These are phyloP conservation scores for Dothideomycetidae sp. DNA, from an alignment of 2,329 filamentous ascomycete species.

Conservation along the genomic window DNA sequence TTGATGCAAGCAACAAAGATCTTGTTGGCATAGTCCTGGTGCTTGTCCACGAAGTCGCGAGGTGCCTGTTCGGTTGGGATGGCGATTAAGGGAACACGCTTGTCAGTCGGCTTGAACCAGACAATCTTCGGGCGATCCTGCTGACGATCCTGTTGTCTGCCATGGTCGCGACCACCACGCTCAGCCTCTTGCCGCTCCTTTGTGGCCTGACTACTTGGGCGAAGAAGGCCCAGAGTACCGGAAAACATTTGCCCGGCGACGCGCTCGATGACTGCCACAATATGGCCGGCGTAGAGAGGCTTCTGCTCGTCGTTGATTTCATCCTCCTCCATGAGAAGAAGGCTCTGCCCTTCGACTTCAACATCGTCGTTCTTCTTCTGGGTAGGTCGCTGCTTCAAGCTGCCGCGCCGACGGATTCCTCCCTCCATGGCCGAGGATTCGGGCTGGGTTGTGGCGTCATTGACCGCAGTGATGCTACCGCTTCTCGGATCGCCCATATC, in stretches of 20 bases:
- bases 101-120: constrained; percentile 99
- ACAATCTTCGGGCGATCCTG: constrained; percentile 99
- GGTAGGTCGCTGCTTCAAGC: constrained; percentile 87
- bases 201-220: constrained; percentile 93
- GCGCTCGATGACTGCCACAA: constrained; percentile 93
- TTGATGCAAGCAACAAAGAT: constrained; percentile 99
- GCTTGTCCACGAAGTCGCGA: constrained; percentile 94
- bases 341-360: constrained; percentile 92
- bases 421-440: constrained; percentile 57
- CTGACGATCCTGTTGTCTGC: constrained; percentile 54
- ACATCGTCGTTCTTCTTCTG: constrained; percentile 99
- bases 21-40: constrained; percentile 91
- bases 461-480: constrained; percentile 54
- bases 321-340: constrained; percentile 93
- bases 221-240: constrained; percentile 76
- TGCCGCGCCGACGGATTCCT: constrained; percentile 81
- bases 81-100: constrained; percentile 92
- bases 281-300: constrained; percentile 89
- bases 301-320: constrained; percentile 98
- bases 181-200: constrained; percentile 99
- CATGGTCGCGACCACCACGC: constrained; percentile 76
- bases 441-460: constrained; percentile 42
- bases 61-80: constrained; percentile 97
- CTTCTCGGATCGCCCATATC: constrained; percentile 88
- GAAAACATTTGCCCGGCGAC: constrained; percentile 99